Base-by-base conservation (phyloP, 495 filamentous ascomycete species). In the Neurospora discreta region DNA sequence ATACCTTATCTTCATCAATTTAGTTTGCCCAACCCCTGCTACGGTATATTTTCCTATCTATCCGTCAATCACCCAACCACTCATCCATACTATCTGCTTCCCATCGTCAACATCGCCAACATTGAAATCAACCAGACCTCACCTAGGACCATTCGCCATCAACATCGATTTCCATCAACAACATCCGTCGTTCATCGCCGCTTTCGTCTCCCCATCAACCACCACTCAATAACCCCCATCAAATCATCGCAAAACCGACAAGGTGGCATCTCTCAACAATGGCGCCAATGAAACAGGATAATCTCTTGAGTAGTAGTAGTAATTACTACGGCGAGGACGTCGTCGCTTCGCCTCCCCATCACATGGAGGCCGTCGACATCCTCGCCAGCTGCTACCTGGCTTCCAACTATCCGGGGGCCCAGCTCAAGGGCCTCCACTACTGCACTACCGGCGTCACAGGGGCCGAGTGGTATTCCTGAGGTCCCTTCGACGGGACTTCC, bases 391-490 rank as follows among this genome's bases (percentile, higher is more conserved):
- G 92, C 87, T 98, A 97, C 84, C 81, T 87, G 72, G 87, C 95
- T 75, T 65, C 52, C 52, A 85, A 88, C 77, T 73, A 81, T 58
- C 75, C 80, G 60, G 71, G 80, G 68, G 81, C 82, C 70, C 82
- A 81, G 74, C 81, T 88, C 40, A 87, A 90, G 78, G 91, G 91
- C 73, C 93, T 95, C 84, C 94, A 97, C 84, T 98, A 97, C 89
- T 95, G 90, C 89, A 91, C 93, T 91, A 94, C 92, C 73, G 78
- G 75, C 74, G 73, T 78, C 74, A 74, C 79, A 93, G 92, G 93
- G 90, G 92, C 89, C 83, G 91, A 93, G 92, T 96, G 93, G 93
- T 91, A 92, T 91, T 90, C 93, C 93, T 95, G 93, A 97, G 94
- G 94, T 93, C 85, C 89, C 89, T 86, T 93, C 91, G 77, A 84